Percentiles rank a stretch among this genome's conserved stretches.
phyloP scores from a whole-genome alignment of 495 filamentous ascomycete genomes.

The Aspergillus baeticus region DNA sequence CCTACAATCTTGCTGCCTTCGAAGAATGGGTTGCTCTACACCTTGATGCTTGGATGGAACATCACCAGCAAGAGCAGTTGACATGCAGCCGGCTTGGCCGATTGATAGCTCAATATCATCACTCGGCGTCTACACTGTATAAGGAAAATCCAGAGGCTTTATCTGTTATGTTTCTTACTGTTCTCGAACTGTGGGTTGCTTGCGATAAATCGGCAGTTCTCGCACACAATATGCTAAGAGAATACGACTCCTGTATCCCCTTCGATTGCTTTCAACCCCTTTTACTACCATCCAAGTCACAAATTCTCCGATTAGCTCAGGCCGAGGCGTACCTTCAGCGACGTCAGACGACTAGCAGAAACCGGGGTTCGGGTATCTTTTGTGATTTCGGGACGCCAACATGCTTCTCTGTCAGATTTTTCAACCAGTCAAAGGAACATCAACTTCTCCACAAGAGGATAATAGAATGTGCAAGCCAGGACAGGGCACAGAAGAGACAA shows the following conservation, averaged over 20 bases:
- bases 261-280: slow-evolving; percentile 41
- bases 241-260: slow-evolving; percentile 53
- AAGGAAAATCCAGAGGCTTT: slow-evolving; percentile 44
- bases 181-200: slow-evolving; percentile 64
- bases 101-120: slow-evolving; percentile 33
- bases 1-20: slow-evolving; percentile 24
- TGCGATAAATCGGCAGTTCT: slow-evolving; percentile 50
- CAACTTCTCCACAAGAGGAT: slow-evolving; percentile 43
- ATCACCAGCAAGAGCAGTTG: slow-evolving; percentile 26
- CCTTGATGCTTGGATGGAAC: slow-evolving; percentile 37
- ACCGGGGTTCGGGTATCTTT: slow-evolving; percentile 33
- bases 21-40: slow-evolving; percentile 45
- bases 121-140: slow-evolving; percentile 33
- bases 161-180: slow-evolving; percentile 59
- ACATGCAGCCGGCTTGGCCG: slow-evolving; percentile 25
- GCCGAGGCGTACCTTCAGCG: slow-evolving; percentile 52
- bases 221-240: slow-evolving; percentile 36
- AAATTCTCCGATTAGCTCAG: slow-evolving; percentile 49
- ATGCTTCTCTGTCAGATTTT: slow-evolving; percentile 57
- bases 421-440: slow-evolving; percentile 43
- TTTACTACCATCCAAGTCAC: slow-evolving; percentile 41
- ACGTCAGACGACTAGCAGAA: slow-evolving; percentile 20
- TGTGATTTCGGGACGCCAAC: slow-evolving; percentile 13
- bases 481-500: slow-evolving; percentile 33
- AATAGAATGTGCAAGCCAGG: slow-evolving; percentile 20